Base-by-base conservation (phyloP, 2,329 filamentous ascomycete species). In the Clonostachys byssicola region DNA sequence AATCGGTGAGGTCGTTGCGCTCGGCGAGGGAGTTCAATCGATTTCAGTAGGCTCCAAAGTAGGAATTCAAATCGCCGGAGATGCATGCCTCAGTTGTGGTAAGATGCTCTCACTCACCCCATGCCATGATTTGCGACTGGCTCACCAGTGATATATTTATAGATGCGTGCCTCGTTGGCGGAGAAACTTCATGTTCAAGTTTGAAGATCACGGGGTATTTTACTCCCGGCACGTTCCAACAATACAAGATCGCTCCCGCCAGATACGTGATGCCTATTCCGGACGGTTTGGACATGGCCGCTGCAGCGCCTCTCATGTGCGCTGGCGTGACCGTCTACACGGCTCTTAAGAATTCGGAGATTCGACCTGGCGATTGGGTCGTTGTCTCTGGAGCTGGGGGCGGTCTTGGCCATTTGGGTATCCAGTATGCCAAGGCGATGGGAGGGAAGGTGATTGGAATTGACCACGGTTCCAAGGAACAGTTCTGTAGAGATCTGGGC, bases 261-360 rank as follows among this genome's bases (percentile, higher is more conserved):
- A 33, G 52, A 43, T 86, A 85, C 50, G 61, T 61, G 13, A 58
- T 70, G 42, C 68, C 66, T 5, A n/a, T 73, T 35, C 68, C 68
- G 6, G 62, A 68, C 10, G 57, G 54, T 5, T 46, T 72, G 12
- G 54, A 55, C 36, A 56, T 59, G 8, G 64, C 61, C 14, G 54
- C 62, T 23, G 63, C 66, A 7, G 70, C 83, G n/a, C 83, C 84
- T 3, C 78, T 88, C 73, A 70, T 88, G 41, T 88, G 85, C 56
- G 85, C 75, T 16, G 85, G 85, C 10, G 73, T 87, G 36, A 88
- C 83, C 0, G 71, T 82, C 8, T 88, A 74, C 57, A 88, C 88
- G 68, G 86, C 83, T 18, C 62, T 90, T 50, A 90, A 89, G 68
- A 70, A 85, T 88, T 64, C 85, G 2, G 78, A 76, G 34, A 79